These are phyloP conservation scores for Diaporthe sp. DNA, from an alignment of 2,329 filamentous ascomycete genomes.

Conservation along the genomic window DNA sequence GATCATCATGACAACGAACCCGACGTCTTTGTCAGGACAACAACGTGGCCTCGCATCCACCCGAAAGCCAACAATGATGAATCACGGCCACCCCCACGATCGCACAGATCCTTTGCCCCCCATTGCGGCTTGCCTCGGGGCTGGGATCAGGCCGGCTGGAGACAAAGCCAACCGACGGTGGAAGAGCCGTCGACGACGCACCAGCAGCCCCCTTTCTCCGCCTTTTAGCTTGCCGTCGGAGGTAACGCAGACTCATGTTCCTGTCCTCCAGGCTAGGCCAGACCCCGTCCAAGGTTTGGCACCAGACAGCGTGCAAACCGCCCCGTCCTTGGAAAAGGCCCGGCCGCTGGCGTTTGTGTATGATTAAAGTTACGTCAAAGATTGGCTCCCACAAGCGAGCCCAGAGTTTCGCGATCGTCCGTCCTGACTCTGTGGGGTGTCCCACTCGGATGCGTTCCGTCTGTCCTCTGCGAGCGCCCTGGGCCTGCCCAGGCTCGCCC, in stretches of 20 bases:
- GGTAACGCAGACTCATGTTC: slow-evolving; percentile 14
- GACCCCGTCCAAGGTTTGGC: slow-evolving; percentile 9
- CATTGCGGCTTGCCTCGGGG: slow-evolving; percentile 1
- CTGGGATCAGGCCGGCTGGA: slow-evolving; percentile 15
- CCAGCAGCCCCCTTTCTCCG: slow-evolving; percentile 5
- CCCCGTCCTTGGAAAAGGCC: slow-evolving; percentile 5
- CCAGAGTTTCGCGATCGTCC: slow-evolving; percentile 24
- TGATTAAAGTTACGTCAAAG: slow-evolving; percentile 34
- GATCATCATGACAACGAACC: not conserved
- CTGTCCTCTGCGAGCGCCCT: not conserved
- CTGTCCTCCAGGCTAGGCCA: slow-evolving; percentile 17
- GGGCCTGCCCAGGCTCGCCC: not conserved
- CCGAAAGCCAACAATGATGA: not conserved
- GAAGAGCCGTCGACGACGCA: not conserved
- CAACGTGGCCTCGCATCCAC: not conserved
- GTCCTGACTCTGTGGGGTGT: slow-evolving; percentile 24
- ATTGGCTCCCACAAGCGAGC: slow-evolving; percentile 13
- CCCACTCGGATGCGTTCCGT: slow-evolving; percentile 26
- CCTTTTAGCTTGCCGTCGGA: slow-evolving; percentile 25
- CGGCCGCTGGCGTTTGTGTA: slow-evolving; percentile 1
- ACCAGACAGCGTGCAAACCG: not conserved
- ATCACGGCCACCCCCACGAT: slow-evolving; percentile 9
- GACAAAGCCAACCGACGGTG: slow-evolving; percentile 5
- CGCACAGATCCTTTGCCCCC: slow-evolving; percentile 4
- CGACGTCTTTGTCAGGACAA: not conserved